A percentile compares a stretch with the other conserved stretches of the same genome.
phyloP scores from a whole-genome alignment of 139 green algal genomes.

The Asterochloris sp. region DNA sequence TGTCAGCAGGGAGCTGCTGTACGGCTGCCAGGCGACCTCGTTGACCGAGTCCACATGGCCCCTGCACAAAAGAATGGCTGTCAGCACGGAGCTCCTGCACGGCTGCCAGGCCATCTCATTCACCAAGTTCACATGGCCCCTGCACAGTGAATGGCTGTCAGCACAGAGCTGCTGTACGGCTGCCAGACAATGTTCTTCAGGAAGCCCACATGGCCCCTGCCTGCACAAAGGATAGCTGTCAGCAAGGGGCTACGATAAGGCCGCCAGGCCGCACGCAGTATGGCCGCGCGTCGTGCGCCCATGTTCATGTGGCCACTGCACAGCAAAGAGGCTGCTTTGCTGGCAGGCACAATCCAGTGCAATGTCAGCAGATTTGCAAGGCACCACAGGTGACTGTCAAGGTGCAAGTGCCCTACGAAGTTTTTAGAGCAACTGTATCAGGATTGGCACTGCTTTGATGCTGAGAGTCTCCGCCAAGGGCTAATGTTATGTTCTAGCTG shows the following conservation, averaged over 20 bases:
- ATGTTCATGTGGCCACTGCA: too few species aligned
- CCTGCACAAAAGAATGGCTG: constrained; percentile 14
- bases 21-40: constrained; percentile 74
- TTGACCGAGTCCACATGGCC: constrained; percentile 90
- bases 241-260: not conserved
- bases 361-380: too few species aligned
- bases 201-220: constrained; percentile 75
- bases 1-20: constrained; percentile 48
- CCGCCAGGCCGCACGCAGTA: not conserved
- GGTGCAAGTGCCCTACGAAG: too few species aligned
- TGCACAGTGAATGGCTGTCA: constrained; percentile 46
- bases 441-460: too few species aligned
- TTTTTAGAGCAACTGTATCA: too few species aligned
- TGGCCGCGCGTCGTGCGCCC: too few species aligned
- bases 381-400: too few species aligned
- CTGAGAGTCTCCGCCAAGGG: too few species aligned
- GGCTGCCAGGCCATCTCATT: not conserved
- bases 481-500: too few species aligned
- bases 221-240: not conserved
- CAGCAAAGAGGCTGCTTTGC: too few species aligned
- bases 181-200: constrained; percentile 81
- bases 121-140: not conserved
- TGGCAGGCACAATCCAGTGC: too few species aligned
- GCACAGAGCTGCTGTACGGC: constrained; percentile 55
- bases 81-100: not conserved